Percentiles rank a stretch among this genome's conserved stretches.
Conservation (phyloP, 139 green algal species). For the Tetraselmis striata region DNA sequence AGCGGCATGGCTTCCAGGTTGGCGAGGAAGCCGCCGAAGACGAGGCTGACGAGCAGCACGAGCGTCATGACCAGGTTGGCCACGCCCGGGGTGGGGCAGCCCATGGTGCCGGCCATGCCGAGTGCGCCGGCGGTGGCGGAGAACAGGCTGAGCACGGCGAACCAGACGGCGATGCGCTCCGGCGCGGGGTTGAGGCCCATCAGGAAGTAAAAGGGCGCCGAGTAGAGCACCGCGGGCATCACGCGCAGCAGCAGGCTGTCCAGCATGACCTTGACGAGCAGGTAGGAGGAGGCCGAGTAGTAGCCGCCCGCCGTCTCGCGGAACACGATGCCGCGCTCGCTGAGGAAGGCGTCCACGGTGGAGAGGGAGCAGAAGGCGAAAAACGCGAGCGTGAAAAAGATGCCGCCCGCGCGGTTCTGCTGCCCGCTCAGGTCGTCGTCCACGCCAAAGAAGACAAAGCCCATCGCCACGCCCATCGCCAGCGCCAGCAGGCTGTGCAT, state of each 20-base stretch:
- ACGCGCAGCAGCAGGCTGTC: conserved; percentile 69
- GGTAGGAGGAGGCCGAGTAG: conserved; percentile 54
- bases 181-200: conserved; percentile 34
- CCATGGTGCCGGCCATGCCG: conserved; percentile 41
- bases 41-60: conserved; percentile 63
- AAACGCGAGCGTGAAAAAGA: conserved; percentile 75
- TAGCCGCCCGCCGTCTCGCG: conserved; percentile 41
- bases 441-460: conserved; percentile 49
- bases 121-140: conserved; percentile 45
- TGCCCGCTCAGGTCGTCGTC: conserved; percentile 32
- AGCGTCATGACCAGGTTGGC: conserved; percentile 70
- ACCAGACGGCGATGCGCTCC: conserved; percentile 26
- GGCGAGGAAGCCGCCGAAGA: conserved; percentile 65
- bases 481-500: conserved; percentile 49
- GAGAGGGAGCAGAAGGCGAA: conserved; percentile 72
- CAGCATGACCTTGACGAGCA: conserved; percentile 51
- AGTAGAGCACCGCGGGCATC: conserved; percentile 53
- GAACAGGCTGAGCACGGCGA: conserved; percentile 34
- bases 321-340: conserved; percentile 52
- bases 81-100: conserved; percentile 37
- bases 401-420: conserved; percentile 58
- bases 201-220: conserved; percentile 64
- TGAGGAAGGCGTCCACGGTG: conserved; percentile 55
- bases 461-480: conserved; percentile 53
- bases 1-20: conserved; percentile 45